Evolutionary conservation across 257 asterid genomes (phyloP).

Genomic region (Nicotiana noctiflora): DNA sequence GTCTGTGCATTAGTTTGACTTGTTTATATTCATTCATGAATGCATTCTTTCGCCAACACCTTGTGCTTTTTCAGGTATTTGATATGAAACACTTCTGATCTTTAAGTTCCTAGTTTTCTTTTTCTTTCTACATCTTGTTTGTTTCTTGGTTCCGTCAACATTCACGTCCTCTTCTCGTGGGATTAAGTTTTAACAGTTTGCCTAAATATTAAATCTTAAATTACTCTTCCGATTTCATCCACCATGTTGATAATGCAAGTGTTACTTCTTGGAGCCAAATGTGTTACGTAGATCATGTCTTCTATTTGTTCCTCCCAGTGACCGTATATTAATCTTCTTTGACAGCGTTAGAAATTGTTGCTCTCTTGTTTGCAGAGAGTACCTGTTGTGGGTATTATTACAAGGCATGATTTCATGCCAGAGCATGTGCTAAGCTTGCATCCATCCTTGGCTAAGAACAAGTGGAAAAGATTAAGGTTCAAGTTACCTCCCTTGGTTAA

Average conservation of each 20-base stretch:
- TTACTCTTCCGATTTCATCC: background rate
- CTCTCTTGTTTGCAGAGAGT: conserved; percentile 43
- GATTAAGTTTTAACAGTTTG: background rate
- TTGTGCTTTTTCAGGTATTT: background rate
- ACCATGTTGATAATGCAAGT: background rate
- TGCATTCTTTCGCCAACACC: background rate
- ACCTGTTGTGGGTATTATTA: conserved; percentile 84
- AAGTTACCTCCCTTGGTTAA: conserved; percentile 34
- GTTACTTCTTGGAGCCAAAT: background rate
- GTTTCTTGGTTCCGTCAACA: background rate
- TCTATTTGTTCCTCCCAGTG: background rate
- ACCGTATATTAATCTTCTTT: background rate
- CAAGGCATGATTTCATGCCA: conserved; percentile 91
- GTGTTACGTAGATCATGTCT: background rate
- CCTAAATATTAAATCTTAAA: too few relatives aligned
- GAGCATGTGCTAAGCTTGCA: conserved; percentile 55
- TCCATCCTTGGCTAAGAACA: conserved; percentile 43
- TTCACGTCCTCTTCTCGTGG: background rate
- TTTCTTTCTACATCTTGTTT: background rate
- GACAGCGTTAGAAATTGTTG: background rate
- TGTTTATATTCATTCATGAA: background rate
- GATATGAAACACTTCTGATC: background rate
- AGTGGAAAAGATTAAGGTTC: conserved; percentile 66
- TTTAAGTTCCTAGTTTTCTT: background rate
- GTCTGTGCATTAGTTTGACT: background rate